Conservation (phyloP, 768 basidiomycete genomes). For the Crassisporium funariophilum region DNA sequence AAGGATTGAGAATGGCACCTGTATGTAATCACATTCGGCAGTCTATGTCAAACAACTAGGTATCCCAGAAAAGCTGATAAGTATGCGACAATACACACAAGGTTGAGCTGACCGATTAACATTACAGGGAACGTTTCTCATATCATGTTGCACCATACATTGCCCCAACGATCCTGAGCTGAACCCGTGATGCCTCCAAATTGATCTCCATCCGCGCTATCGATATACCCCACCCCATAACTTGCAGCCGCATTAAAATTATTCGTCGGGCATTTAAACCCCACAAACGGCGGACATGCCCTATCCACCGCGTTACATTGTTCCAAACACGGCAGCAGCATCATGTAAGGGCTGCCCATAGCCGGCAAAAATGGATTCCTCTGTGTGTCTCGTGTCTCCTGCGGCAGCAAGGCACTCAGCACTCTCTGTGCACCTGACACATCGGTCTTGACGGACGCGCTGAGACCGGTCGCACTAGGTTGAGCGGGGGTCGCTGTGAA, state of each 20-base stretch:
- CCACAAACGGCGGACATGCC: constrained; percentile 74
- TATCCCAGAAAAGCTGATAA: too few relatives aligned
- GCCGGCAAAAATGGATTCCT: constrained; percentile 54
- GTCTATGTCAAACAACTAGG: too few relatives aligned
- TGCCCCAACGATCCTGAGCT: constrained; percentile 70
- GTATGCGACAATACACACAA: too few relatives aligned
- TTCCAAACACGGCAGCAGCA: constrained; percentile 79
- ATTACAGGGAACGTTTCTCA: constrained; percentile 7
- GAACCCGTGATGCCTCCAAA: constrained; percentile 53
- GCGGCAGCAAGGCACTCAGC: constrained; percentile 51
- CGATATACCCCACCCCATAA: constrained; percentile 79
- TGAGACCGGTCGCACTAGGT: constrained; percentile 33
- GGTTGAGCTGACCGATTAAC: too few relatives aligned
- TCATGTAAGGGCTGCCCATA: constrained; percentile 48
- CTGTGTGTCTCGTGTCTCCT: constrained; percentile 38
- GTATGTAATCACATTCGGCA: too few relatives aligned
- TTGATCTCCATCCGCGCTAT: constrained; percentile 49
- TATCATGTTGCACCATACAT: constrained; percentile 70
- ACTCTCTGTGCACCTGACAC: constrained; percentile 34
- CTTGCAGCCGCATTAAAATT: constrained; percentile 64
- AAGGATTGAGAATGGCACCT: too few relatives aligned
- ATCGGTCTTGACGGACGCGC: constrained; percentile 21
- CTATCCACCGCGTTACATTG: constrained; percentile 73
- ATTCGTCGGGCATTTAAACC: constrained; percentile 66
- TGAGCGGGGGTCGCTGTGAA: constrained; percentile 33